phyloP scores from a whole-genome alignment of 2,329 filamentous ascomycete species.

The Penicillium sclerotiorum region DNA sequence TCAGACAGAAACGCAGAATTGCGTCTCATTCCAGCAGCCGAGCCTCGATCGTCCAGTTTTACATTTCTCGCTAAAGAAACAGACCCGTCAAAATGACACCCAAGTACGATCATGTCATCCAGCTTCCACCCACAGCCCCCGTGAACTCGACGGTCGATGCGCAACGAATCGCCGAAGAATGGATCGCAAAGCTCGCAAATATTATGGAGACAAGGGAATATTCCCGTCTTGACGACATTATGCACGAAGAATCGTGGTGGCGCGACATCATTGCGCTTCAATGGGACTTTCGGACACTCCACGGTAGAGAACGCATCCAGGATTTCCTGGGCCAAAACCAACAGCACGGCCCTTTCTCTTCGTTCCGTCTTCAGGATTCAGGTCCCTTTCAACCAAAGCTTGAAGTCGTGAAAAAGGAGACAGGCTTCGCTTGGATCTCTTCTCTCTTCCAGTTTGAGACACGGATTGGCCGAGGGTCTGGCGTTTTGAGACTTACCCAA shows the following conservation, averaged over 20 bases:
- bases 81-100: too few relatives aligned
- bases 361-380: background rate
- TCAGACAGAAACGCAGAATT: too few relatives aligned
- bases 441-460: constrained; percentile 7
- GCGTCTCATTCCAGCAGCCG: too few relatives aligned
- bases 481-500: constrained; percentile 3
- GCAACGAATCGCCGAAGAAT: too few relatives aligned
- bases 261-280: background rate
- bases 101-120: too few relatives aligned
- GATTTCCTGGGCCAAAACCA: constrained; percentile 1
- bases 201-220: too few relatives aligned
- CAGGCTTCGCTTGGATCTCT: constrained; percentile 2
- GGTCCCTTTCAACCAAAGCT: constrained; percentile 2
- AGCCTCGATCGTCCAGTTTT: too few relatives aligned
- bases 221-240: too few relatives aligned
- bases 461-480: constrained; percentile 2
- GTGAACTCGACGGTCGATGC: too few relatives aligned
- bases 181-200: too few relatives aligned
- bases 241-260: background rate
- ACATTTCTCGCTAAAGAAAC: too few relatives aligned
- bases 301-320: background rate
- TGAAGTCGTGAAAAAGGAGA: background rate
- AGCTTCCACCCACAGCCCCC: too few relatives aligned
- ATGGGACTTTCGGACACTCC: constrained; percentile 8
- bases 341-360: background rate